phyloP scores from a whole-genome alignment of 805 yeast species.

The Candida hispaniensis region DNA sequence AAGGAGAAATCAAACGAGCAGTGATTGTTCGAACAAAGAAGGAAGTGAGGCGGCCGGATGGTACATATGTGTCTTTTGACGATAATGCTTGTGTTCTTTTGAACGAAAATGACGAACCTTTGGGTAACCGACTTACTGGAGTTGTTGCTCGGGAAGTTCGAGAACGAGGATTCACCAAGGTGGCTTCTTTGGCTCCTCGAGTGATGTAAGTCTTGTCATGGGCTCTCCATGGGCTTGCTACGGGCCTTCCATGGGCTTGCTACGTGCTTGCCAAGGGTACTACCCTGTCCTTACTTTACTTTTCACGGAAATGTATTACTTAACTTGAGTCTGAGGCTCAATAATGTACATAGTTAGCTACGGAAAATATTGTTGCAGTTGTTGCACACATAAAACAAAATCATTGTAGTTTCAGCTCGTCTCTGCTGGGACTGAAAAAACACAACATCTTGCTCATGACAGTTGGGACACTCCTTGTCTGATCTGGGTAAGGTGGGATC shows the following conservation, averaged over 20 bases:
- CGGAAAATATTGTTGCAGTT: constrained; percentile 67
- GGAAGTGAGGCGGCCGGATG: constrained; percentile 69
- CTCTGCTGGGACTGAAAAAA: constrained; percentile 95
- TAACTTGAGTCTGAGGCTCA: too few species aligned
- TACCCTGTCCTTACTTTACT: too few species aligned
- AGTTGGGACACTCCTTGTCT: constrained; percentile 84
- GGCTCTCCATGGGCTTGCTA: too few species aligned
- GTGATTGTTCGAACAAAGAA: constrained; percentile 90
- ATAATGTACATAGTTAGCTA: too few species aligned
- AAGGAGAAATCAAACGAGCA: constrained; percentile 93
- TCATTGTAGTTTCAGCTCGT: constrained; percentile 90
- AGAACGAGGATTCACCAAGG: constrained; percentile 72
- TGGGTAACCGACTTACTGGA: constrained; percentile 85
- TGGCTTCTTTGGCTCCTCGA: constrained; percentile 85
- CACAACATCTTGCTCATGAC: constrained; percentile 82
- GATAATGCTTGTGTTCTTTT: constrained; percentile 95
- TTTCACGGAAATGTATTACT: too few species aligned
- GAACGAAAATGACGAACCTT: constrained; percentile 85
- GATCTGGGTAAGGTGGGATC: constrained; percentile 98
- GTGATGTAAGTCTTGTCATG: too few species aligned
- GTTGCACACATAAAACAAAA: constrained; percentile 61
- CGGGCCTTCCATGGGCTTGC: too few species aligned
- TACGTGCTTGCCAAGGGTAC: too few species aligned
- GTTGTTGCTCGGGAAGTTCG: constrained; percentile 87
- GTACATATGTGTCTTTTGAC: constrained; percentile 75